Base-by-base conservation (phyloP, 371 early-diverging fungal species). In the Lichtheimia corymbifera region DNA sequence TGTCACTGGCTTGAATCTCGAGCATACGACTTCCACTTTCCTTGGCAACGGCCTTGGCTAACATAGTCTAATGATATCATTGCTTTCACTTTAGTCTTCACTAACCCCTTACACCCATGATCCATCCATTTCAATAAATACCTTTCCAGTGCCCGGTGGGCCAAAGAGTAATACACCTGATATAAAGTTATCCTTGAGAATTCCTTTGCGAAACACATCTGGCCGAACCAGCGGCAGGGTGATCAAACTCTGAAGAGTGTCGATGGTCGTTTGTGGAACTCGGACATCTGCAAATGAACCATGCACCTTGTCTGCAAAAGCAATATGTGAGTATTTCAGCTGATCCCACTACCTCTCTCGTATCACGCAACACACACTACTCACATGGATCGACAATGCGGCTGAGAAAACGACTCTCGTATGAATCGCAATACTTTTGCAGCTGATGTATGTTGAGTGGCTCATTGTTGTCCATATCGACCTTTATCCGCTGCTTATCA, bases 21-120 rank as follows among this genome's bases (percentile, higher is more conserved):
- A 97, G 81, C 80, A 99, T 95, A 59, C 89, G 85, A 41, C 97
- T 95, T 14, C 97, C 97, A 62, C 93, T 92, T 65, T 94, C 93
- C 66, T 93, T 95, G 18, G 97, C 98, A 17, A 98, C 93, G 5
- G 99, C 99, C 68, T 93, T 94, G 27, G 97, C 99, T 52, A 98
- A 77, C 83, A 97, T 83, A 13, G 99, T 98, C 84, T 99, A 64
- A 45, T 47, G 47, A 40, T 54, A 56, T 43, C 45, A 56, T 56
- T 17, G n/a, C n/a, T n/a, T n/a, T 40, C 44, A 43, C 14, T 14
- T 57, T 28, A 41, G 44, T 45, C 18, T 20, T n/a, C 14, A 28
- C n/a, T n/a, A 50, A 45, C n/a, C n/a, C n/a, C n/a, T n/a, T n/a
- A 24, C 40, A 22, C 17, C 22, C 24, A 53, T 25, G n/a, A n/a